Conservation (phyloP, 768 basidiomycete genomes). For the Dendrothele bispora region DNA sequence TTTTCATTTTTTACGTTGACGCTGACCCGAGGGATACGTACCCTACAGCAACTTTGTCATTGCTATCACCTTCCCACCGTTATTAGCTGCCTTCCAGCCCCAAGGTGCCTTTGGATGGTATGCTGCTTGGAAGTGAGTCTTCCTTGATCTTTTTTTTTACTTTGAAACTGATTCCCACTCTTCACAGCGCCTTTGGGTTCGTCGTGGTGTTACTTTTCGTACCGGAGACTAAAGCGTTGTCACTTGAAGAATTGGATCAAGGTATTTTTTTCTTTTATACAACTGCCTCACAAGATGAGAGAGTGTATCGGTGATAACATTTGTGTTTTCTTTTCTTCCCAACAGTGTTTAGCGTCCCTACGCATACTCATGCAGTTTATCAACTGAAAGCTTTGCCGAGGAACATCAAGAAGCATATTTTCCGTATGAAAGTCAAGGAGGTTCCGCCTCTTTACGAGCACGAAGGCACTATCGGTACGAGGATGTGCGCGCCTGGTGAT, state of each 20-base stretch:
- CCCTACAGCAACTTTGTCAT: slow-evolving; percentile 52
- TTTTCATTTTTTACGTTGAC: slow-evolving; percentile 58
- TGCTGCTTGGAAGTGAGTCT: slow-evolving; percentile 1
- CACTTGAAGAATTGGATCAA: slow-evolving; percentile 40
- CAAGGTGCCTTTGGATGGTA: too few relatives aligned
- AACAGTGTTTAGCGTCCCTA: slow-evolving; percentile 21
- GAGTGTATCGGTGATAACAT: too few relatives aligned
- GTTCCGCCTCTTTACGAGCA: too few relatives aligned
- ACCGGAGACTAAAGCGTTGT: slow-evolving; percentile 57
- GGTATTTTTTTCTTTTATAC: too few relatives aligned
- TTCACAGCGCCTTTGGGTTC: slow-evolving; percentile 26
- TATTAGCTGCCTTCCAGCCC: slow-evolving; percentile 31
- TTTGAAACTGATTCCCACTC: too few relatives aligned
- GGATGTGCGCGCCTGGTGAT: too few relatives aligned
- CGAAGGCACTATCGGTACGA: too few relatives aligned
- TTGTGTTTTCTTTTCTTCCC: too few relatives aligned
- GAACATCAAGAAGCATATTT: slow-evolving; percentile 6
- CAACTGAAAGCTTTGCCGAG: slow-evolving; percentile 10
- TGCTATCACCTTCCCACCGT: slow-evolving; percentile 50
- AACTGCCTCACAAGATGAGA: slow-evolving; percentile 5
- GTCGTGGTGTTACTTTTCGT: slow-evolving; percentile 52
- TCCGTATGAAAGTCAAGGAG: too few relatives aligned
- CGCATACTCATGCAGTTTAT: slow-evolving; percentile 17
- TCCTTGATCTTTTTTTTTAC: slow-evolving; percentile 21
- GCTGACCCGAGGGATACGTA: too few relatives aligned